A percentile compares a stretch with the other conserved stretches of the same genome.
Conservation (phyloP, 352 stramenopile species). For the Pythium aphanidermatum region DNA sequence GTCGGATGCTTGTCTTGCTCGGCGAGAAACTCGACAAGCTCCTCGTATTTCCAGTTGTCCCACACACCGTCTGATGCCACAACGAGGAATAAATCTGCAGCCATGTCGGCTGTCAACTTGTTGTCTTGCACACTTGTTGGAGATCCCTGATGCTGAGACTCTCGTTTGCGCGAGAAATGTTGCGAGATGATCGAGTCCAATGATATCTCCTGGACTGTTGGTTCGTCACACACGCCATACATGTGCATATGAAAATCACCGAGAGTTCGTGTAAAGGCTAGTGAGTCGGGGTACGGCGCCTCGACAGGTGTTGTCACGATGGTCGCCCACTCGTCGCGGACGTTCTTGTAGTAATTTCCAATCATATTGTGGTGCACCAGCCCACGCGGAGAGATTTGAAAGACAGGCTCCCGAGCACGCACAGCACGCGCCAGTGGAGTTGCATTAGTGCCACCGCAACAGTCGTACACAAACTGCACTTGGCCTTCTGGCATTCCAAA, state of each 20-base stretch:
- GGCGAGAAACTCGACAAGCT: slow-evolving; percentile 50
- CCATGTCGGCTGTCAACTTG: slow-evolving; percentile 2
- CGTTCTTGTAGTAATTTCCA: slow-evolving; percentile 87
- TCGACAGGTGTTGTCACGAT: slow-evolving; percentile 66
- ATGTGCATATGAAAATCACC: slow-evolving; percentile 86
- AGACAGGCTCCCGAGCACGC: slow-evolving; percentile 34
- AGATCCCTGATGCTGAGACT: no score
- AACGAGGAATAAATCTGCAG: slow-evolving; percentile 42
- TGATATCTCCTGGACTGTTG: slow-evolving; percentile 47
- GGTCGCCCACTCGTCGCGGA: slow-evolving; percentile 88
- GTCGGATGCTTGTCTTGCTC: slow-evolving; percentile 9
- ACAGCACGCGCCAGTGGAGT: no score
- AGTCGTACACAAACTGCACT: slow-evolving; percentile 87
- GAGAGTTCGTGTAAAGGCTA: slow-evolving; percentile 86
- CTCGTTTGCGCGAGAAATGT: no score
- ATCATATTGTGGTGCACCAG: slow-evolving; percentile 30
- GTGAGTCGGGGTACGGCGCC: slow-evolving; percentile 64
- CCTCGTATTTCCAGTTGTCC: slow-evolving; percentile 87
- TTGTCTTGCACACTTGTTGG: slow-evolving; percentile 17
- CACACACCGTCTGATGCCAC: slow-evolving; percentile 82
- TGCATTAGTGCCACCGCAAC: slow-evolving; percentile 15
- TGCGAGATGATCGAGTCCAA: slow-evolving; percentile 26
- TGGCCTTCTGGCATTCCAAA: slow-evolving; percentile 19
- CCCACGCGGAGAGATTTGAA: slow-evolving; percentile 25
- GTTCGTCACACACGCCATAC: slow-evolving; percentile 70